Evolutionary conservation across 2,329 filamentous ascomycete genomes (phyloP), one percentile per base, ranked within the genome.

Genomic region (Colletotrichum karsti): DNA sequence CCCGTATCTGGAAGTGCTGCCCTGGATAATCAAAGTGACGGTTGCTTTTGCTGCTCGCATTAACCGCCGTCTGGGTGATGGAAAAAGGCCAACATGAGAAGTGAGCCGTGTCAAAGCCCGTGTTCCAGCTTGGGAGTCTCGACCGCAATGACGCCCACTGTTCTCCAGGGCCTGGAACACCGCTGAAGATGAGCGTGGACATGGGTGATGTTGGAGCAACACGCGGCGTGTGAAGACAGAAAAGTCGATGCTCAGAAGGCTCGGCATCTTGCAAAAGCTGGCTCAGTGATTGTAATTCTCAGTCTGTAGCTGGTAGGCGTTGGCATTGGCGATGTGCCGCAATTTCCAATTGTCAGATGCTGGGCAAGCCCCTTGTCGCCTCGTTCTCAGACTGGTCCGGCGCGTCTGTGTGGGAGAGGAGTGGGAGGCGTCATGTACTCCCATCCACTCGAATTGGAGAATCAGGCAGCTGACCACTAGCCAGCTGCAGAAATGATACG

Each of bases 401-500:
- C 33, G 30, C 24, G 60, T 58, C 64, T 33, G 51, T 67, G 58
- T 53, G 44, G 63, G 39, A 42, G 30, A 37, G 12, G 51, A 55
- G 5, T 28, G 42, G 10, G 24, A 22, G 65, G 54, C 37, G 54
- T 41, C 44, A 63, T 28, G 46, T 53, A 51, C 51, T 54, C 22
- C 44, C 46, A 35, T 48, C 55, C 66, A 67, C 39, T 61, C 48
- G 42, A 67, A 55, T 56, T 41, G 46, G 39, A 28, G 28, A 20
- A 30, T 15, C 57, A 37, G 66, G 42, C 61, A 61, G 54, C 66
- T 69, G 66, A 60, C 66, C 66, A 67, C 37, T 69, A 56, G 55
- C 54, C 66, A 69, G 62, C 55, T 37, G 39, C 54, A 55, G 41
- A 66, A 69, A 50, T 61, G 37, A 54, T 28, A 33, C 26, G 57